These are phyloP conservation scores for Glycine soja DNA, from an alignment of 306 rosid species.

Conservation along the genomic window DNA sequence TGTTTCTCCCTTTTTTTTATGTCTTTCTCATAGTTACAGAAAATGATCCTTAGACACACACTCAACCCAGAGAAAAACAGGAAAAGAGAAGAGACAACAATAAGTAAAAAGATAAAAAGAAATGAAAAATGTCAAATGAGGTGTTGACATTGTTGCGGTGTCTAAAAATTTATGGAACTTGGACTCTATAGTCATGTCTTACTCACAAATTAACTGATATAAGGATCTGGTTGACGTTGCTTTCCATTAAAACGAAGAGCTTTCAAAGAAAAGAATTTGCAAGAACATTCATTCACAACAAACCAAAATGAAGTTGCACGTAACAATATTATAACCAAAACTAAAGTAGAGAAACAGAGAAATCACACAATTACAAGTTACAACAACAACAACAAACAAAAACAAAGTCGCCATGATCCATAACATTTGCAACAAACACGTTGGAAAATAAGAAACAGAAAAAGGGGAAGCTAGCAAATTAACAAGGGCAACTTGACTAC, in stretches of 20 bases:
- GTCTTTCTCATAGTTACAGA: too few species aligned
- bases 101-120: too few species aligned
- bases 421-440: conserved; percentile 1
- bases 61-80: too few species aligned
- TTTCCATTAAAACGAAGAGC: neutral
- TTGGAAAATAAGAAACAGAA: neutral
- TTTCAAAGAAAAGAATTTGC: neutral
- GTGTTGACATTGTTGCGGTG: too few species aligned
- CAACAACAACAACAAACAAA: neutral
- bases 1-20: too few species aligned
- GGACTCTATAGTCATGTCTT: neutral
- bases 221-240: neutral
- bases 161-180: too few species aligned
- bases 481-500: neutral
- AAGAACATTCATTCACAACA: neutral
- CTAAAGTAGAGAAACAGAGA: neutral
- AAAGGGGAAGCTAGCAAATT: neutral
- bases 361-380: neutral
- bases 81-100: too few species aligned
- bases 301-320: neutral
- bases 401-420: neutral
- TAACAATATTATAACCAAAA: neutral
- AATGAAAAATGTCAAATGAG: too few species aligned
- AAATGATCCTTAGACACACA: too few species aligned
- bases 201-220: neutral